Conservation (phyloP, 108 stramenopile genomes). For the Stephanodiscus minutulus region DNA sequence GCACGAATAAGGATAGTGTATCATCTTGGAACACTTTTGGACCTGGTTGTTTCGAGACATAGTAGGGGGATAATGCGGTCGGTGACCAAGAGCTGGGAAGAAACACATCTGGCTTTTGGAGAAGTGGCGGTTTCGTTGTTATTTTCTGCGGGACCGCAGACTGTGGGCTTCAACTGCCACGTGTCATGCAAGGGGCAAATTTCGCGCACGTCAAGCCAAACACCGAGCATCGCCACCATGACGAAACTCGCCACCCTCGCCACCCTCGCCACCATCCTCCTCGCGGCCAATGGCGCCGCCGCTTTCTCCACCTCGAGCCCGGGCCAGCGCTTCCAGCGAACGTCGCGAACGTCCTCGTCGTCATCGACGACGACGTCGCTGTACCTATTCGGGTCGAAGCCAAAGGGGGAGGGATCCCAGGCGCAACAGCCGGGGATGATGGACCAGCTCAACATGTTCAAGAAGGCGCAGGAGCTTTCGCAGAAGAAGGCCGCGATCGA, state of each 20-base stretch:
- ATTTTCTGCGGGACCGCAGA: too few species aligned
- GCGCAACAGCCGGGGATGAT: conserved; percentile 75
- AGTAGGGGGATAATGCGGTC: too few species aligned
- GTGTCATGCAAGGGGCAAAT: too few species aligned
- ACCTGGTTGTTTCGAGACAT: too few species aligned
- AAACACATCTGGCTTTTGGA: too few species aligned
- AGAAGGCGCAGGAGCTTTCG: conserved; percentile 88
- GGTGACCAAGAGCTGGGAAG: too few species aligned
- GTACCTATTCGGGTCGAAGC: conserved; percentile 69
- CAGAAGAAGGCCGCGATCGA: conserved; percentile 75
- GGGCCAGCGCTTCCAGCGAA: conserved; percentile 6
- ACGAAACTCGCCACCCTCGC: conserved; percentile 40
- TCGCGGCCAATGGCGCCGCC: conserved; percentile 31
- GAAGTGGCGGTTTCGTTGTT: too few species aligned
- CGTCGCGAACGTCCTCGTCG: not conserved
- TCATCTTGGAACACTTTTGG: too few species aligned
- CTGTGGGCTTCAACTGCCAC: too few species aligned
- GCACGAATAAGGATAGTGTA: too few species aligned
- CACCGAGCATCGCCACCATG: conserved; percentile 19
- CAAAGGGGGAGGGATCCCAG: conserved; percentile 34
- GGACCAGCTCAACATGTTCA: conserved; percentile 92
- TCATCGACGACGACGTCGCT: conserved; percentile 43
- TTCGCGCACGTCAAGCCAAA: too few species aligned
- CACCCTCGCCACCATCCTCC: conserved; percentile 39
- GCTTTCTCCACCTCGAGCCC: conserved; percentile 53